Conservation (phyloP, 768 basidiomycete genomes). For the Tulasnella calospora region DNA sequence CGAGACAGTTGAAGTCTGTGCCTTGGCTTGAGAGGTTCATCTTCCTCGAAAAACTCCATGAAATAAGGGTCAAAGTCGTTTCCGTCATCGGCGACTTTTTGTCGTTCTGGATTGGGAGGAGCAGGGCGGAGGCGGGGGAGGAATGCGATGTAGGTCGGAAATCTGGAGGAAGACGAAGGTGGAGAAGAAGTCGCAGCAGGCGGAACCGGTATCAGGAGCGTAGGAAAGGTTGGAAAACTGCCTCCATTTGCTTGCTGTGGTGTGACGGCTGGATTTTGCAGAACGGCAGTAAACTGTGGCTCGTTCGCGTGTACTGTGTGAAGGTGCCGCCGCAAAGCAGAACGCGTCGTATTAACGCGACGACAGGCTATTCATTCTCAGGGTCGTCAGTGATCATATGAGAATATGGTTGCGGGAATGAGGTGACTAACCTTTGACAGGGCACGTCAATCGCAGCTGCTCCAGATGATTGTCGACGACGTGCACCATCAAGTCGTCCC, state of each 20-base stretch:
- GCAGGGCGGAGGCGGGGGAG: background rate
- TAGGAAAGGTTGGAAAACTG: background rate
- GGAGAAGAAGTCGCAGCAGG: background rate
- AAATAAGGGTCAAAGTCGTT: background rate
- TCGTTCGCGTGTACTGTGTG: background rate
- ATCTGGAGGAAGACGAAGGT: background rate
- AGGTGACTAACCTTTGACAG: background rate
- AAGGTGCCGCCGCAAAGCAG: background rate
- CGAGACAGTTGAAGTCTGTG: background rate
- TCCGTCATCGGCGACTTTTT: background rate
- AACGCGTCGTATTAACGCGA: background rate
- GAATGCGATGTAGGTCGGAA: background rate
- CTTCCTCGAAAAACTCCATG: background rate
- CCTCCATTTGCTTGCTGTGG: background rate
- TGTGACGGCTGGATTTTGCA: background rate
- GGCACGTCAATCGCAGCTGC: conserved; percentile 12
- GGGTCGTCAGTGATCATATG: background rate
- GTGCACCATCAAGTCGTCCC: conserved; percentile 1
- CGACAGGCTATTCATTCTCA: background rate
- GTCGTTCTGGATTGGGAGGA: background rate
- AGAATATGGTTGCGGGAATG: background rate
- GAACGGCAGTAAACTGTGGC: background rate
- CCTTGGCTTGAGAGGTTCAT: background rate
- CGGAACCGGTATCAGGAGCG: background rate
- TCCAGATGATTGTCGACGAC: conserved; percentile 16